These are phyloP conservation scores for Starmerella sp. DNA, from an alignment of 805 yeast genomes.

Conservation along the genomic window DNA sequence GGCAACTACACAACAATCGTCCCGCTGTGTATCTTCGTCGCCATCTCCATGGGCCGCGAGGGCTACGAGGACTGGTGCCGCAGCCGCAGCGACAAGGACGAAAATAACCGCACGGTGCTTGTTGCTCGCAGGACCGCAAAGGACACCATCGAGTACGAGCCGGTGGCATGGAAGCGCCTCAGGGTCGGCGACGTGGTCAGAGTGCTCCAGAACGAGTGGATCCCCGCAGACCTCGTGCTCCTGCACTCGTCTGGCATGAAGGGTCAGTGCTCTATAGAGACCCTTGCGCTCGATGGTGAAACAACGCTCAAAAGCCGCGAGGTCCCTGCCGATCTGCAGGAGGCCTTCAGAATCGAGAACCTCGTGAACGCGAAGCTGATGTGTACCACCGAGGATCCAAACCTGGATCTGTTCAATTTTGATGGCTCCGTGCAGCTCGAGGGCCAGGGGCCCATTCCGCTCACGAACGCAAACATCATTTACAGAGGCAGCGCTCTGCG, in stretches of 20 bases:
- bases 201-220: constrained; percentile 72
- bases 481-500: constrained; percentile 86
- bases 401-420: constrained; percentile 78
- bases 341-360: constrained; percentile 31
- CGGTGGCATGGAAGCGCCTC: constrained; percentile 58
- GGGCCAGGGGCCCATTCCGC: constrained; percentile 35
- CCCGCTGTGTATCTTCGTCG: constrained; percentile 74
- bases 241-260: constrained; percentile 48
- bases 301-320: constrained; percentile 71
- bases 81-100: constrained; percentile 73
- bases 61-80: constrained; percentile 88
- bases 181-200: constrained; percentile 79
- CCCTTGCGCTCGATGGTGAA: constrained; percentile 97
- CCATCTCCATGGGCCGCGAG: constrained; percentile 82
- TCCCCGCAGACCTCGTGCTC: constrained; percentile 82
- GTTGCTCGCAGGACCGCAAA: constrained; percentile 27
- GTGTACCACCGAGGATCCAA: constrained; percentile 79
- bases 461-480: constrained; percentile 71
- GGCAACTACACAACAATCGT: constrained; percentile 90
- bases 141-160: constrained; percentile 25
- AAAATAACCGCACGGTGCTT: constrained; percentile 48
- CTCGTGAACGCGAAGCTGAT: constrained; percentile 30
- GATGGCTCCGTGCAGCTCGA: constrained; percentile 49
- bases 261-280: constrained; percentile 71
- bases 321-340: constrained; percentile 55